Conservation (phyloP, 2,329 filamentous ascomycete genomes). For the Ilyonectria robusta region DNA sequence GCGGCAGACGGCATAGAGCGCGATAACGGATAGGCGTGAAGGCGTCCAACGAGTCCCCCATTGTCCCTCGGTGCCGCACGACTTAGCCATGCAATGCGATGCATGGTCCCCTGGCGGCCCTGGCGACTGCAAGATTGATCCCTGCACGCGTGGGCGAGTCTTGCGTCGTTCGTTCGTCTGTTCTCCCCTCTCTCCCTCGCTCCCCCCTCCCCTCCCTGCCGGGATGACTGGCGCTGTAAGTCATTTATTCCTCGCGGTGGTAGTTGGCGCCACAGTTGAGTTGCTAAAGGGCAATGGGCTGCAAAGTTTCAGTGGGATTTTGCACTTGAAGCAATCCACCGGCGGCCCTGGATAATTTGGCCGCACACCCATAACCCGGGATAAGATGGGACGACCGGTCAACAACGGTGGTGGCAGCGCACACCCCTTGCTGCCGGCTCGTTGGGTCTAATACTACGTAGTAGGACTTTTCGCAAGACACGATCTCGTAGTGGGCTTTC, state of each 20-base stretch:
- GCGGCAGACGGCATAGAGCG: background rate
- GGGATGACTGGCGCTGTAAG: slow-evolving; percentile 4
- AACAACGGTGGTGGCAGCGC: background rate
- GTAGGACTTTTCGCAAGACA: background rate
- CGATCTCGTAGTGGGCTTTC: background rate
- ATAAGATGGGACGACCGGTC: slow-evolving; percentile 24
- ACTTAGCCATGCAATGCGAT: slow-evolving; percentile 23
- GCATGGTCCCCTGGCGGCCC: slow-evolving; percentile 22
- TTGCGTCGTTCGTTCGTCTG: slow-evolving; percentile 1
- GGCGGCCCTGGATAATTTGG: slow-evolving; percentile 31
- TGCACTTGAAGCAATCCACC: slow-evolving; percentile 28
- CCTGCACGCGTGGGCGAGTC: slow-evolving; percentile 19
- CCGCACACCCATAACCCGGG: slow-evolving; percentile 26
- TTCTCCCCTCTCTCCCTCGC: background rate
- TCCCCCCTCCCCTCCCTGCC: background rate
- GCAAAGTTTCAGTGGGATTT: slow-evolving; percentile 11
- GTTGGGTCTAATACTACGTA: background rate
- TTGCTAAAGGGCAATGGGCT: slow-evolving; percentile 9
- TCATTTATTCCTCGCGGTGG: slow-evolving; percentile 9
- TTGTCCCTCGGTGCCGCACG: slow-evolving; percentile 18
- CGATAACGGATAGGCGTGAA: background rate
- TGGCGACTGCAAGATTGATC: slow-evolving; percentile 27
- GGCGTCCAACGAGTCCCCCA: background rate
- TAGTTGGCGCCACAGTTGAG: slow-evolving; percentile 19
- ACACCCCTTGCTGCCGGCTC: slow-evolving; percentile 14